Evolutionary conservation across 768 basidiomycete genomes (phyloP).

Genomic region (Phlegmacium glaucopus): DNA sequence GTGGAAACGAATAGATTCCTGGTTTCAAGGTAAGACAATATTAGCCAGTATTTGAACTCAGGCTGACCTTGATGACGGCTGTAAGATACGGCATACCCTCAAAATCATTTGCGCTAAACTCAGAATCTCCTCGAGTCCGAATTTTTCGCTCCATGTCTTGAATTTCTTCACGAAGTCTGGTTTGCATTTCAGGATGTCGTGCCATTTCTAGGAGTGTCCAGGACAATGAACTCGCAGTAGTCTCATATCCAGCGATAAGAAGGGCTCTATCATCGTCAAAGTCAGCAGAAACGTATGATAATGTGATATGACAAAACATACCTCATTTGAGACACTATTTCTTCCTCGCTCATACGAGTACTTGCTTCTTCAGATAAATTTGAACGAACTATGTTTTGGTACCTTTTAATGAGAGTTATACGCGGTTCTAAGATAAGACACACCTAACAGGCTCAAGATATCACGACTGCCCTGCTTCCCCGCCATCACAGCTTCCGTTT

Average conservation of each 20-base stretch:
- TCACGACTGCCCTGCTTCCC: slow-evolving; percentile 33
- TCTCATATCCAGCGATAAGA: slow-evolving; percentile 56
- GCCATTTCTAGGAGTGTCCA: slow-evolving; percentile 63
- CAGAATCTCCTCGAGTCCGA: slow-evolving; percentile 31
- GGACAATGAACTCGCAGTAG: slow-evolving; percentile 51
- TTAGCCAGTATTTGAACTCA: background rate
- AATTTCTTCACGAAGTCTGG: slow-evolving; percentile 59
- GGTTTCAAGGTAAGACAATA: background rate
- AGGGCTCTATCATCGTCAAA: slow-evolving; percentile 45
- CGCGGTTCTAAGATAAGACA: too few species aligned
- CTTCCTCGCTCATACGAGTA: slow-evolving; percentile 45
- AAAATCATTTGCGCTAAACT: slow-evolving; percentile 40
- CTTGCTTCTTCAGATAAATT: too few species aligned
- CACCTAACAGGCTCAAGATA: too few species aligned
- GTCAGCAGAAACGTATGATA: slow-evolving; percentile 26
- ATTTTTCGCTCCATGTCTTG: slow-evolving; percentile 31
- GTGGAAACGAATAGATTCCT: slow-evolving; percentile 47
- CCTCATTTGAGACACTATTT: slow-evolving; percentile 45
- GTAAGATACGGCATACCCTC: too few species aligned
- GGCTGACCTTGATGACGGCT: slow-evolving; percentile 41
- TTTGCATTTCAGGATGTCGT: slow-evolving; percentile 59
- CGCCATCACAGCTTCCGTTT: slow-evolving; percentile 27
- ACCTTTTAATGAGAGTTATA: too few species aligned
- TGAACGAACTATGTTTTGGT: too few species aligned
- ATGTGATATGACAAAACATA: slow-evolving; percentile 41